These are phyloP conservation scores for Agaricus sinodeliciosus DNA, from an alignment of 768 basidiomycete genomes.

Conservation along the genomic window DNA sequence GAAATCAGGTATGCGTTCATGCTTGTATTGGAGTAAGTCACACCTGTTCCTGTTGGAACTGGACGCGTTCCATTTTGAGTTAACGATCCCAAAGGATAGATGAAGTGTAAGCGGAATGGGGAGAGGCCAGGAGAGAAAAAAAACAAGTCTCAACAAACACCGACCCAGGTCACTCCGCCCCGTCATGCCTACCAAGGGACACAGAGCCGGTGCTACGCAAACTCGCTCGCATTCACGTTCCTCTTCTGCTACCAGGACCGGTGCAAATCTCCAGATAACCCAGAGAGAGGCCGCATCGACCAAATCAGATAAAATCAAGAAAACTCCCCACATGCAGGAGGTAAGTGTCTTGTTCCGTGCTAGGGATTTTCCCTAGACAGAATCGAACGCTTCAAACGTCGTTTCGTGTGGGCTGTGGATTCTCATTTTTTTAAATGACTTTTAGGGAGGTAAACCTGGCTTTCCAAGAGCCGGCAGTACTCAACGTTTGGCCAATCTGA, in stretches of 20 bases:
- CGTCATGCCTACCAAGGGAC: constrained; percentile 44
- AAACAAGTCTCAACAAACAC: constrained; percentile 4
- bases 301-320: constrained; percentile 49
- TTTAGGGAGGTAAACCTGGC: constrained; percentile 19
- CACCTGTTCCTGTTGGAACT: constrained; percentile 90
- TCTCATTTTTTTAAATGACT: constrained; percentile 16
- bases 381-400: constrained; percentile 16
- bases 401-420: constrained; percentile 12
- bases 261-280: constrained; percentile 59
- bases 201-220: constrained; percentile 38
- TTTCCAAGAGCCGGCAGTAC: constrained; percentile 26
- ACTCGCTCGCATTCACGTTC: constrained; percentile 59
- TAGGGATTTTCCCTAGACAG: constrained; percentile 12
- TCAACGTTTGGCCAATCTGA: constrained; percentile 25
- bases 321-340: constrained; percentile 35
- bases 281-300: constrained; percentile 46
- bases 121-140: background rate
- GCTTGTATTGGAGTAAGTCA: constrained; percentile 6
- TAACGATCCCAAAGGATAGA: constrained; percentile 6
- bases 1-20: background rate
- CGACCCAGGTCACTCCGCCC: constrained; percentile 1
- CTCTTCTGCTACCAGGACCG: constrained; percentile 54
- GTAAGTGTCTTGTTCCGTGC: constrained; percentile 25
- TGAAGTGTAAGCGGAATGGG: background rate
- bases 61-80: constrained; percentile 79